These are phyloP conservation scores for Metarhizium robertsii DNA, from an alignment of 2,329 filamentous ascomycete genomes.

Conservation along the genomic window DNA sequence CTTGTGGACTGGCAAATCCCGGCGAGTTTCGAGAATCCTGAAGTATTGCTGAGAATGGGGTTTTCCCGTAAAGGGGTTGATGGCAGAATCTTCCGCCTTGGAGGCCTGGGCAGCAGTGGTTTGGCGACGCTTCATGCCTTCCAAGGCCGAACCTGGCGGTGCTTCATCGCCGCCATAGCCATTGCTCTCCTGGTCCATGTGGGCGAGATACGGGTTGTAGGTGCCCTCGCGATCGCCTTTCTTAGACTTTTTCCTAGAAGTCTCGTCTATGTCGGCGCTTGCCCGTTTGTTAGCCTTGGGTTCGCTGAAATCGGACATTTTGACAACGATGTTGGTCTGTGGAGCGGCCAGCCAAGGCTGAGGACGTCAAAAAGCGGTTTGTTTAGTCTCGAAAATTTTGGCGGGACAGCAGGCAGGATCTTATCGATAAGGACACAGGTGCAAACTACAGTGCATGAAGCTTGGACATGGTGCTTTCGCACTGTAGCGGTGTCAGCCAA, in stretches of 20 bases:
- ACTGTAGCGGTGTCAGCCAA: not conserved
- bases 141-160: slow-evolving; percentile 39
- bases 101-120: slow-evolving; percentile 70
- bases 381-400: slow-evolving; percentile 13
- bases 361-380: not conserved
- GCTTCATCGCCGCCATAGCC: slow-evolving; percentile 23
- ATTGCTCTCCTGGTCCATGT: slow-evolving; percentile 59
- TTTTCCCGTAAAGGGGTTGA: slow-evolving; percentile 77
- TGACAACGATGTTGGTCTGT: slow-evolving; percentile 5
- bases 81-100: slow-evolving; percentile 66
- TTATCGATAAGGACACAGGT: slow-evolving; percentile 23
- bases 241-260: slow-evolving; percentile 33
- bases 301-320: slow-evolving; percentile 30
- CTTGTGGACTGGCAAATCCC: slow-evolving; percentile 82
- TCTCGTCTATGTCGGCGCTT: slow-evolving; percentile 33
- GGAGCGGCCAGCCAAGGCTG: slow-evolving; percentile 5
- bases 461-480: not conserved
- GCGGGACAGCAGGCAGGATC: slow-evolving; percentile 10
- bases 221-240: slow-evolving; percentile 26
- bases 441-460: slow-evolving; percentile 4
- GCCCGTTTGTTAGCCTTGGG: slow-evolving; percentile 31
- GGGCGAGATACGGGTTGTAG: slow-evolving; percentile 83
- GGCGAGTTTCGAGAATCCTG: slow-evolving; percentile 72
- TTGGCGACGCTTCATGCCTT: slow-evolving; percentile 63
- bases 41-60: slow-evolving; percentile 79